Conservation (phyloP, 768 basidiomycete genomes). For the Suillus subaureus region DNA sequence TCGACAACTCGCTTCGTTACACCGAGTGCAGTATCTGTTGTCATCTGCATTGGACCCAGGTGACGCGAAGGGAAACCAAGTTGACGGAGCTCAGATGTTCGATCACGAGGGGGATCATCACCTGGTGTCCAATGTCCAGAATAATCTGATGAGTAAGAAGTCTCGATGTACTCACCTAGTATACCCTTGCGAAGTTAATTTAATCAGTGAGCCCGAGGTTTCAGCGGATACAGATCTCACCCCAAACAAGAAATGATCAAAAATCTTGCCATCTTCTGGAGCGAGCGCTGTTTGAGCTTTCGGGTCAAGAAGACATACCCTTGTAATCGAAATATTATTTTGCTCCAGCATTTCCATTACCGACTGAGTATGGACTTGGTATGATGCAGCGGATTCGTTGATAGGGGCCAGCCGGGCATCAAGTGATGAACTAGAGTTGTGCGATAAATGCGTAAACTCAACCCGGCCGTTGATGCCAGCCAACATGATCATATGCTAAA, state of each 20-base stretch:
- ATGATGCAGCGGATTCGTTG: slow-evolving; percentile 10
- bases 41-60: slow-evolving; percentile 93
- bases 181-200: slow-evolving; percentile 49
- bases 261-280: slow-evolving; percentile 80
- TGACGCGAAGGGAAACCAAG: slow-evolving; percentile 87
- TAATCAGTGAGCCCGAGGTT: neutral
- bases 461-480: slow-evolving; percentile 68
- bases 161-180: slow-evolving; percentile 42
- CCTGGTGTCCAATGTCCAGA: slow-evolving; percentile 46
- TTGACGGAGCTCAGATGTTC: slow-evolving; percentile 84
- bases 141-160: neutral
- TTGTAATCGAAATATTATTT: slow-evolving; percentile 43
- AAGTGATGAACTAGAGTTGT: slow-evolving; percentile 63
- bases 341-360: slow-evolving; percentile 18
- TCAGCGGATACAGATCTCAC: slow-evolving; percentile 42
- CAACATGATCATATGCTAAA: slow-evolving; percentile 81
- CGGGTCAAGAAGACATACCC: slow-evolving; percentile 94
- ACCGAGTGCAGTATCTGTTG: slow-evolving; percentile 94
- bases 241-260: slow-evolving; percentile 91
- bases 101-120: slow-evolving; percentile 94
- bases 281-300: slow-evolving; percentile 69
- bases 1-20: slow-evolving; percentile 84
- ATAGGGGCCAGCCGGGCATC: slow-evolving; percentile 21
- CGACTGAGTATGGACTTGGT: slow-evolving; percentile 28
- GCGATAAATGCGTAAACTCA: slow-evolving; percentile 86